phyloP scores from a whole-genome alignment of 1,284 basidiomycete genomes.

The Limonomyces culmigenus region DNA sequence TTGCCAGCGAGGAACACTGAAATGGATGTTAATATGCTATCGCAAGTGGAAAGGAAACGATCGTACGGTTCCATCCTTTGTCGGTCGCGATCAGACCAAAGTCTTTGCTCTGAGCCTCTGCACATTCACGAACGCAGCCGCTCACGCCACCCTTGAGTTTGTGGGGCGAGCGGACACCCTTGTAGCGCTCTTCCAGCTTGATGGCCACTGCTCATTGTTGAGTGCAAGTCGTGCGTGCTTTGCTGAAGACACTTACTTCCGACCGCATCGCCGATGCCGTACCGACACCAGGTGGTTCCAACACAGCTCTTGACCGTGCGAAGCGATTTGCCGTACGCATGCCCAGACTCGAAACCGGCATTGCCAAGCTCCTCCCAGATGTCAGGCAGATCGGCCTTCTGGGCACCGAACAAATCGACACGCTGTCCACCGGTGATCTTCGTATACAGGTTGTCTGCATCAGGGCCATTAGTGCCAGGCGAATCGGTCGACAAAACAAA shows the following conservation, averaged over 20 bases:
- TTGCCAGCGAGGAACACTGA: conserved; percentile 61
- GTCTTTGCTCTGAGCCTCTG: conserved; percentile 63
- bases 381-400: conserved; percentile 57
- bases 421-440: conserved; percentile 53
- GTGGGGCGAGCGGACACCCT: conserved; percentile 56
- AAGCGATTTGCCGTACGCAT: conserved; percentile 50
- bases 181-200: conserved; percentile 59
- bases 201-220: conserved; percentile 29
- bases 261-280: conserved; percentile 62
- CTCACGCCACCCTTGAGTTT: conserved; percentile 71
- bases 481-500: background rate
- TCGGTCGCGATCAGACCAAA: conserved; percentile 68
- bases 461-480: background rate
- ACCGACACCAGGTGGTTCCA: conserved; percentile 54
- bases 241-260: conserved; percentile 19
- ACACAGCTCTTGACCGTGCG: conserved; percentile 45
- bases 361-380: conserved; percentile 58
- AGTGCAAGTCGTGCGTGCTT: background rate
- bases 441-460: conserved; percentile 39
- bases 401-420: conserved; percentile 61
- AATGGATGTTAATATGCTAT: conserved; percentile 4
- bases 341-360: conserved; percentile 63
- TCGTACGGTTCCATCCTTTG: conserved; percentile 57
- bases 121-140: conserved; percentile 61
- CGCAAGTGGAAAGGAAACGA: background rate